These are phyloP conservation scores for Talaromyces marneffei DNA, from an alignment of 2,329 filamentous ascomycete species.

Conservation along the genomic window DNA sequence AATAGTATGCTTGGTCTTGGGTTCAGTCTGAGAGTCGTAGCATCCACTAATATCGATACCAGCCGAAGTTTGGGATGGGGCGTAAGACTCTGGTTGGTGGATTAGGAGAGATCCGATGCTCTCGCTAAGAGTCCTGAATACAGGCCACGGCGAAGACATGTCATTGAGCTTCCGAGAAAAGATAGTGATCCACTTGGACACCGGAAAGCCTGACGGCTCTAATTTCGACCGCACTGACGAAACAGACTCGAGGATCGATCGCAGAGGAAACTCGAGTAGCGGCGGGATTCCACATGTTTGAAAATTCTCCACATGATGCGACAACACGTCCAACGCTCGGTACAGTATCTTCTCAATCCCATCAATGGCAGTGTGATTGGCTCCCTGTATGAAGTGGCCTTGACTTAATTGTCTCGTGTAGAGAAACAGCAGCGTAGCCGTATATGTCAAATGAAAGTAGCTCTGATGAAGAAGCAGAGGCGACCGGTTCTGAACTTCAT, in stretches of 20 bases:
- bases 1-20: background rate
- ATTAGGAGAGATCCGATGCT: constrained; percentile 27
- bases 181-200: constrained; percentile 30
- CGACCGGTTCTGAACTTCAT: constrained; percentile 33
- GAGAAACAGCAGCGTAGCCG: constrained; percentile 32
- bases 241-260: constrained; percentile 33
- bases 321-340: constrained; percentile 29
- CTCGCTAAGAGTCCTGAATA: constrained; percentile 28
- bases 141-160: constrained; percentile 29
- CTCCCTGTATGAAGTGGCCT: constrained; percentile 27
- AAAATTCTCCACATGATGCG: constrained; percentile 36
- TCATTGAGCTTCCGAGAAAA: constrained; percentile 25
- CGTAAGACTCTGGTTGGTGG: background rate
- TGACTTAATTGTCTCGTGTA: constrained; percentile 30
- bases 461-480: constrained; percentile 36
- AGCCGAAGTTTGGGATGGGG: background rate
- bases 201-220: constrained; percentile 30
- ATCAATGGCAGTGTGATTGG: constrained; percentile 30
- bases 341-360: constrained; percentile 35
- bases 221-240: constrained; percentile 25
- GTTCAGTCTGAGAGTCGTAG: background rate
- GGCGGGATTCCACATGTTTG: constrained; percentile 32
- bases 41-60: background rate
- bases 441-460: constrained; percentile 33
- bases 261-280: constrained; percentile 33